phyloP scores from a whole-genome alignment of 768 basidiomycete species.

The Psilocybe tampanensis region DNA sequence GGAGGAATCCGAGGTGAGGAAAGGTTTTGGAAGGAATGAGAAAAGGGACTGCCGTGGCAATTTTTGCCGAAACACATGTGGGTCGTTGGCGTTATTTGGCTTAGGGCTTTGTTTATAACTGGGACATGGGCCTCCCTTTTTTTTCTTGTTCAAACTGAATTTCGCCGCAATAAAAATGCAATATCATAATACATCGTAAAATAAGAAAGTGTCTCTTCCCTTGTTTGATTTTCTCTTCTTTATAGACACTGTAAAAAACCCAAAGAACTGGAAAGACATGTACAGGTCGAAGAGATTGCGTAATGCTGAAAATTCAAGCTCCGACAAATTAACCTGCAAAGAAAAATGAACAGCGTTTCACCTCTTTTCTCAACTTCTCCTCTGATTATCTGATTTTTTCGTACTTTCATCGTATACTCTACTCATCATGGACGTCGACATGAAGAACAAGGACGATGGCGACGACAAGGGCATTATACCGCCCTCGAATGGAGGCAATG shows the following conservation, averaged over 20 bases:
- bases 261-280: too few relatives aligned
- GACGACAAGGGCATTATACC: slow-evolving; percentile 59
- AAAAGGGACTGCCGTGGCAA: not conserved
- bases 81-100: slow-evolving; percentile 17
- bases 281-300: not conserved
- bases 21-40: not conserved
- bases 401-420: not conserved
- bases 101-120: not conserved
- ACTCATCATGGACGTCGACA: slow-evolving; percentile 72
- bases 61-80: slow-evolving; percentile 6
- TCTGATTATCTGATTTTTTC: slow-evolving; percentile 1
- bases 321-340: not conserved
- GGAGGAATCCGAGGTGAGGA: not conserved
- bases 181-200: too few relatives aligned
- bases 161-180: too few relatives aligned
- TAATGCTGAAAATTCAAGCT: not conserved
- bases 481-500: slow-evolving; percentile 32
- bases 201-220: too few relatives aligned
- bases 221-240: too few relatives aligned
- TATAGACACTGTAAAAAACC: too few relatives aligned
- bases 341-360: slow-evolving; percentile 5
- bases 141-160: not conserved
- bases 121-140: not conserved
- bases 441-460: slow-evolving; percentile 75
- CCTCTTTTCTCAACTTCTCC: not conserved